Evolutionary conservation across 495 filamentous ascomycete genomes (phyloP).

Genomic region (Penicillium psychrofluorescens): DNA sequence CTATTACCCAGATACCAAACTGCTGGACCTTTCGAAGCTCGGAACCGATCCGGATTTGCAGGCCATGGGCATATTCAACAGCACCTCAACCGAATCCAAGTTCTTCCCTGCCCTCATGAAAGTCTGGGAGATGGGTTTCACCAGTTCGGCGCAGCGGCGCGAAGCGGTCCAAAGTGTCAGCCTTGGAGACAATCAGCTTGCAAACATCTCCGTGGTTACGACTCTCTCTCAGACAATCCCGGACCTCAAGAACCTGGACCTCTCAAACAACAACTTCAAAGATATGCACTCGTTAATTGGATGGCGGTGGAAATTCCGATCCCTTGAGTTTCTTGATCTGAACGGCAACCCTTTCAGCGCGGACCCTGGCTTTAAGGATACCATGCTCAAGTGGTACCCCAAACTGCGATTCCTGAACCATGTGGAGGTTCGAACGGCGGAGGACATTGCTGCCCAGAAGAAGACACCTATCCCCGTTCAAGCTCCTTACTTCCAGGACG

Average conservation of each 20-base stretch:
- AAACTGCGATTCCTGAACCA: constrained; percentile 65
- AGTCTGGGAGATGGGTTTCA: constrained; percentile 66
- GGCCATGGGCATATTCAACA: constrained; percentile 68
- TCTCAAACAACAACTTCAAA: constrained; percentile 71
- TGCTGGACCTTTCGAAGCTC: constrained; percentile 74
- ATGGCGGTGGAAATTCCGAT: constrained; percentile 72
- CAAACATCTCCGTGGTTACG: constrained; percentile 60
- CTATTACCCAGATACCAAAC: constrained; percentile 60
- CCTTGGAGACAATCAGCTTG: constrained; percentile 68
- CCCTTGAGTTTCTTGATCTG: constrained; percentile 71
- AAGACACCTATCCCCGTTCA: constrained; percentile 61
- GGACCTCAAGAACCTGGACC: constrained; percentile 73
- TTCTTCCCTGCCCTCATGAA: constrained; percentile 86
- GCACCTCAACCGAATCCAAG: constrained; percentile 65
- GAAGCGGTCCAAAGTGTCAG: constrained; percentile 70
- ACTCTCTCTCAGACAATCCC: constrained; percentile 70
- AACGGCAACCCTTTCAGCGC: constrained; percentile 66
- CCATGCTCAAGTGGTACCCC: constrained; percentile 78
- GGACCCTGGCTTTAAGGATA: constrained; percentile 53
- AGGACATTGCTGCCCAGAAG: constrained; percentile 51
- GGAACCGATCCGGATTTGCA: constrained; percentile 58
- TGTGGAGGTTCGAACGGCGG: constrained; percentile 59
- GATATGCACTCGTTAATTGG: constrained; percentile 47
- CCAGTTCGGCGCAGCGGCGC: constrained; percentile 53
- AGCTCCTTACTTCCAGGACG: constrained; percentile 67